phyloP scores from a whole-genome alignment of 2,329 filamentous ascomycete species.

The Pseudofabraea citricarpa region DNA sequence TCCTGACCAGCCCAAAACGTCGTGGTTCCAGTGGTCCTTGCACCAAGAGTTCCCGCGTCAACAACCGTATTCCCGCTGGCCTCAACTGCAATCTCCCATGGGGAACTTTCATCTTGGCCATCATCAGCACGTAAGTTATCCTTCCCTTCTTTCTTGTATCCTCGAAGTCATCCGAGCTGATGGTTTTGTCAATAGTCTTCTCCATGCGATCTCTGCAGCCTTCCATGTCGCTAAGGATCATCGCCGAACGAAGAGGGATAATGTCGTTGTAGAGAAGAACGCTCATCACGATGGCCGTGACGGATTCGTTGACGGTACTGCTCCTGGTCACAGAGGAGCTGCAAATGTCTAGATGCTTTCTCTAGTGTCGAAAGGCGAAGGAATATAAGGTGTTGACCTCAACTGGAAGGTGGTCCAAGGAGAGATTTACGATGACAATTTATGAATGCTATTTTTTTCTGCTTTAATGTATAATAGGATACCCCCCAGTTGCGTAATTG shows the following conservation, averaged over 20 bases:
- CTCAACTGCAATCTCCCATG: slow-evolving; percentile 35
- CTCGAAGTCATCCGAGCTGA: background rate
- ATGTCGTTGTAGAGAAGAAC: background rate
- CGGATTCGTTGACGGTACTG: background rate
- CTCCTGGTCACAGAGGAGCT: no score
- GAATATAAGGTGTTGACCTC: no score
- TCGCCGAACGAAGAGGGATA: slow-evolving; percentile 4
- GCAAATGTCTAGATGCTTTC: no score
- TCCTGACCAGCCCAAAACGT: slow-evolving; percentile 32
- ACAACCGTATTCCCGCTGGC: slow-evolving; percentile 11
- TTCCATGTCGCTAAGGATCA: slow-evolving; percentile 31
- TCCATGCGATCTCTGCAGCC: slow-evolving; percentile 36
- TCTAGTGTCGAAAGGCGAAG: no score
- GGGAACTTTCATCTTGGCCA: slow-evolving; percentile 38
- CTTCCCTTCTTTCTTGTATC: background rate
- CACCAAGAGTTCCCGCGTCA: slow-evolving; percentile 18
- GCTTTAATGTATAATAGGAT: no score
- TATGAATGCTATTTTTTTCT: no score
- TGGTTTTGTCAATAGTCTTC: slow-evolving; percentile 24
- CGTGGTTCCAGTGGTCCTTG: slow-evolving; percentile 29
- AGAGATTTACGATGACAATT: no score
- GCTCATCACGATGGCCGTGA: background rate
- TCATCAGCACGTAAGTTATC: slow-evolving; percentile 37
- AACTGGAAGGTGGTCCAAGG: no score
- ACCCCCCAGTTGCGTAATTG: no score